These are phyloP conservation scores for Globisporangium echinulatum DNA, from an alignment of 352 stramenopile species.

Conservation along the genomic window DNA sequence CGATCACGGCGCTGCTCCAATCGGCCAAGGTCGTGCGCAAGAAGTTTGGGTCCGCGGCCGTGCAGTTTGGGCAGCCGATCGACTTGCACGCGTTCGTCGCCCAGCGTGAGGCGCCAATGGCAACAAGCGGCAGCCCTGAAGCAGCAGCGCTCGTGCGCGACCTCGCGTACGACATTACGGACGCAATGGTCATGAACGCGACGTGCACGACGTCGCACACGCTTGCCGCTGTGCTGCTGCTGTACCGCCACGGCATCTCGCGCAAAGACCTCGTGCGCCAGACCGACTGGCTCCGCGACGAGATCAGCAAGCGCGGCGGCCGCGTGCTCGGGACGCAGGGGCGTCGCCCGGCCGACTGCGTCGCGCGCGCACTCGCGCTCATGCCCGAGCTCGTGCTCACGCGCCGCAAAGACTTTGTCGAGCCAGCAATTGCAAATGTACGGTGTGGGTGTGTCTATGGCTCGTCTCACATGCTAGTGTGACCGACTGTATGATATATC, in stretches of 20 bases:
- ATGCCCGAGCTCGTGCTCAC: slow-evolving; percentile 64
- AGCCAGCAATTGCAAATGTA: slow-evolving; percentile 72
- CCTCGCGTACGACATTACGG: slow-evolving; percentile 70
- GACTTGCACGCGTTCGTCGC: slow-evolving; percentile 52
- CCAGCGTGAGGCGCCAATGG: slow-evolving; percentile 18
- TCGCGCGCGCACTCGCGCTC: slow-evolving; percentile 58
- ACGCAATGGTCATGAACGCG: slow-evolving; percentile 54
- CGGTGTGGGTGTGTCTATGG: slow-evolving; percentile 10
- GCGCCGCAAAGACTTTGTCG: slow-evolving; percentile 68
- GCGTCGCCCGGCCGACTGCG: slow-evolving; percentile 52
- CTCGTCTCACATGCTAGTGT: neutral
- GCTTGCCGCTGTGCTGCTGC: slow-evolving; percentile 63
- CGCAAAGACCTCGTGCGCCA: slow-evolving; percentile 65
- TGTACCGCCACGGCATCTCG: slow-evolving; percentile 76
- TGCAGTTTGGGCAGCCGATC: slow-evolving; percentile 69
- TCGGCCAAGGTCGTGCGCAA: slow-evolving; percentile 63
- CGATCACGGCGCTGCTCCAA: slow-evolving; percentile 57
- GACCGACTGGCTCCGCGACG: slow-evolving; percentile 61
- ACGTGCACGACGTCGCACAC: slow-evolving; percentile 75
- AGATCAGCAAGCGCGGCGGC: slow-evolving; percentile 65
- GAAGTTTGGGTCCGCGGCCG: slow-evolving; percentile 78
- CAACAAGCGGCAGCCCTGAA: slow-evolving; percentile 16
- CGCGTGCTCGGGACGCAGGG: slow-evolving; percentile 69
- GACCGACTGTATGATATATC: neutral
- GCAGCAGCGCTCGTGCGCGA: slow-evolving; percentile 41